Evolutionary conservation across 2,329 filamentous ascomycete genomes (phyloP).

Genomic region (Ambrosiella xylebori): DNA sequence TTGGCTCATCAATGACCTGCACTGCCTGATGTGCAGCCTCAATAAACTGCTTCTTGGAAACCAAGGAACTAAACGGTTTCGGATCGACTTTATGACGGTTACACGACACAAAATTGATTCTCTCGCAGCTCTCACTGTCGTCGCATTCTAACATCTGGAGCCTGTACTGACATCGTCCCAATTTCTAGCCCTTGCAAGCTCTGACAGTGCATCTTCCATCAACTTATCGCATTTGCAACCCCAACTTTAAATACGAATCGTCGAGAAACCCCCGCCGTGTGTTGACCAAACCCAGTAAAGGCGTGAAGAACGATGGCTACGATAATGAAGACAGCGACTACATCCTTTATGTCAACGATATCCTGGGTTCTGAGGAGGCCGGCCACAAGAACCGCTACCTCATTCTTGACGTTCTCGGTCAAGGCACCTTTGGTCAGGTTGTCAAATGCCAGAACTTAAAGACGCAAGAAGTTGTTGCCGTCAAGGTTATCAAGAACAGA

Average conservation of each 20-base stretch:
- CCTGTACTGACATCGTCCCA: slow-evolving; percentile 15
- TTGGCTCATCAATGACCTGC: background rate
- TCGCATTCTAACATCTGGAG: background rate
- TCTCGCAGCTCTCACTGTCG: background rate
- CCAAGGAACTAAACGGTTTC: background rate
- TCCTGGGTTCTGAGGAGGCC: slow-evolving; percentile 90
- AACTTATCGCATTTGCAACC: slow-evolving; percentile 97
- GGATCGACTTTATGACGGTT: background rate
- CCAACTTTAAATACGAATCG: slow-evolving; percentile 95
- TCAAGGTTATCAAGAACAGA: slow-evolving; percentile 98
- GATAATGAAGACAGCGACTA: slow-evolving; percentile 99
- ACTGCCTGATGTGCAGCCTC: background rate
- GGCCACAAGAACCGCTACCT: slow-evolving; percentile 97
- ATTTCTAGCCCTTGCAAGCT: slow-evolving; percentile 75
- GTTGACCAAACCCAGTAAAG: slow-evolving; percentile 95
- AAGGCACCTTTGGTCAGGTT: slow-evolving; percentile 95
- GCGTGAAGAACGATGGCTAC: slow-evolving; percentile 94
- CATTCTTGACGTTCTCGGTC: slow-evolving; percentile 89
- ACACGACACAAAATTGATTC: background rate
- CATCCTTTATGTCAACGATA: slow-evolving; percentile 97
- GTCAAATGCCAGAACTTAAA: slow-evolving; percentile 98
- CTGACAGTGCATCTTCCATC: slow-evolving; percentile 83
- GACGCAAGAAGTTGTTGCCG: slow-evolving; percentile 93
- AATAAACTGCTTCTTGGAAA: background rate
- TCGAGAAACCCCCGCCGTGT: slow-evolving; percentile 90